These are phyloP conservation scores for Saccharomycopsis malanga DNA, from an alignment of 805 yeast genomes.

Conservation along the genomic window DNA sequence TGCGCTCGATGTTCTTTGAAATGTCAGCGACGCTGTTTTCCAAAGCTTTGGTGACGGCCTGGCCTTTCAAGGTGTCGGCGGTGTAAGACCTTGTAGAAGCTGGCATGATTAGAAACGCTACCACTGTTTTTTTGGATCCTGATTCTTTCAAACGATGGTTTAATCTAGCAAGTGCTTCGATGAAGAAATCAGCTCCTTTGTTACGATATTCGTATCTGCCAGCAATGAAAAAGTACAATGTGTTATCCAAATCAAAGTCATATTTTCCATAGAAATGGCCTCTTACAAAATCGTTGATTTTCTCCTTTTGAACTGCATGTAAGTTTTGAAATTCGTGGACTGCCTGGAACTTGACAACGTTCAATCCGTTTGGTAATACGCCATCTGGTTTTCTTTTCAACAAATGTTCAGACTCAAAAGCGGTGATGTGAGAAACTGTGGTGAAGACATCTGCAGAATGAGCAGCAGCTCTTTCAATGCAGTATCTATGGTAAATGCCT, in stretches of 20 bases:
- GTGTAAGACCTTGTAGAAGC: constrained; percentile 92
- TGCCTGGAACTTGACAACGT: constrained; percentile 93
- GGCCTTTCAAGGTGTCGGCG: constrained; percentile 91
- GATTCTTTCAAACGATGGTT: constrained; percentile 78
- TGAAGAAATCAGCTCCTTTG: constrained; percentile 93
- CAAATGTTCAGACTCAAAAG: constrained; percentile 87
- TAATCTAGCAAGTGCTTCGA: constrained; percentile 86
- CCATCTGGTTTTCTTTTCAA: constrained; percentile 96
- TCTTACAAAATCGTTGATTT: constrained; percentile 87
- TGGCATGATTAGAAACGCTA: constrained; percentile 97
- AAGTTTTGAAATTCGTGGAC: constrained; percentile 97
- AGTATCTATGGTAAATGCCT: constrained; percentile 94
- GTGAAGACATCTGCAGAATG: constrained; percentile 96
- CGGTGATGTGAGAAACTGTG: constrained; percentile 96
- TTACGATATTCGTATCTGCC: constrained; percentile 96
- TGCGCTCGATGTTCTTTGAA: constrained; percentile 75
- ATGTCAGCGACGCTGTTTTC: constrained; percentile 86
- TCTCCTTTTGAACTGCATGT: constrained; percentile 86
- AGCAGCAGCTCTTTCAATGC: constrained; percentile 94
- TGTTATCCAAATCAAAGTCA: constrained; percentile 90
- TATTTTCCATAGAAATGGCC: constrained; percentile 97
- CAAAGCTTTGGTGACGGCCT: constrained; percentile 88
- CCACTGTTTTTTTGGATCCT: constrained; percentile 86
- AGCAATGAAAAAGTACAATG: constrained; percentile 91
- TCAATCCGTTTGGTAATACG: constrained; percentile 92